Conservation (phyloP, 2,329 filamentous ascomycete species). For the Pseudofabraea citricarpa region DNA sequence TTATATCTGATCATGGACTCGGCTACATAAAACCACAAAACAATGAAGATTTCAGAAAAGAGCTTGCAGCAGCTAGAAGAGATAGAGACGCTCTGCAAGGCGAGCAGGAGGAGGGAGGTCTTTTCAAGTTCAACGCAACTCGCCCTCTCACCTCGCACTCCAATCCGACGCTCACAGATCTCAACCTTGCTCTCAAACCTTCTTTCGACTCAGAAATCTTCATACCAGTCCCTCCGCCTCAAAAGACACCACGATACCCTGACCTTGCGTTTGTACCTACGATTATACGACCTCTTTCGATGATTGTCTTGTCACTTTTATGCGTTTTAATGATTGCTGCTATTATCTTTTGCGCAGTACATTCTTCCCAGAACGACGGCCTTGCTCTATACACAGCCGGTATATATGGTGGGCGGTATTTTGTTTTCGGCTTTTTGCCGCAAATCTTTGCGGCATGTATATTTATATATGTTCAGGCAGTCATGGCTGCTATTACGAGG, state of each 20-base stretch:
- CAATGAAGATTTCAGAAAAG: constrained; percentile 23
- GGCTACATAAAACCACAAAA: constrained; percentile 26
- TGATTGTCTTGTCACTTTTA: constrained; percentile 54
- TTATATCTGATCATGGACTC: constrained; percentile 41
- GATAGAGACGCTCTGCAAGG: constrained; percentile 29
- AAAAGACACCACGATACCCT: constrained; percentile 38
- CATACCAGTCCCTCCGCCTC: constrained; percentile 39
- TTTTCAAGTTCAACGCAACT: constrained; percentile 26
- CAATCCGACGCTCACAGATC: constrained; percentile 3
- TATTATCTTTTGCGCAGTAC: constrained; percentile 68
- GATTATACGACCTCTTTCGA: constrained; percentile 62
- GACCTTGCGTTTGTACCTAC: constrained; percentile 66
- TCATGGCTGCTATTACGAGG: constrained; percentile 71
- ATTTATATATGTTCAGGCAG: constrained; percentile 71
- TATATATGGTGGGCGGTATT: constrained; percentile 72
- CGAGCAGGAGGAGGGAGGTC: constrained; percentile 15
- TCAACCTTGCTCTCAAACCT: constrained; percentile 6
- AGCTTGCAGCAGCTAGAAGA: constrained; percentile 28
- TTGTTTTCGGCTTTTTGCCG: constrained; percentile 81
- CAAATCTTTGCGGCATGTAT: constrained; percentile 69
- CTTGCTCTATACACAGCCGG: constrained; percentile 61
- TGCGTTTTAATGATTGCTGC: constrained; percentile 67
- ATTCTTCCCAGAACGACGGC: constrained; percentile 57
- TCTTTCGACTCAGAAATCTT: constrained; percentile 35
- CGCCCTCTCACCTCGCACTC: constrained; percentile 19